Evolutionary conservation across 331 rosid species (phyloP), one percentile per base, ranked within the genome.

Genomic region (Erythrophleum ivorense): DNA sequence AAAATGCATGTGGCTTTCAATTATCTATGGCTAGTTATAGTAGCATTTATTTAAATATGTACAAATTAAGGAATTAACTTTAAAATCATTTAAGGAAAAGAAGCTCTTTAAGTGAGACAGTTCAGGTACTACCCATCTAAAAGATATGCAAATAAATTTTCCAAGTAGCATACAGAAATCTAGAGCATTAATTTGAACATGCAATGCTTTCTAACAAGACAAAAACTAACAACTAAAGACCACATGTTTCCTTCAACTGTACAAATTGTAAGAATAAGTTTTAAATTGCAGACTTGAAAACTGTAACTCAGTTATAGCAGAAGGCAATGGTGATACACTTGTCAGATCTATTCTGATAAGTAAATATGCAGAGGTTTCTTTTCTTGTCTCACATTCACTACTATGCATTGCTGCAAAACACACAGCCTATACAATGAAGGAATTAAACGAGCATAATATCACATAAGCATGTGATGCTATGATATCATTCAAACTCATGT

Each of bases 371-470:
- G 7, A 48, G 9, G 14, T 9, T 48, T 48, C 52, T 48, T 15
- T 53, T 53, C 55, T 16, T 15, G 21, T 7, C 58, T 3, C 58
- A 53, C 54, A 50, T 50, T 53, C 21, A 53, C 58, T 53, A 7
- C 18, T 53, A 53, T 16, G 1, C 11, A 34, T 65, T 13, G 24
- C 71, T 18, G 14, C 13, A 34, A 14, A 63, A 64, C 7, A 14
- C 21, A 73, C 12, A 52, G 29, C 34, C 34, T 41, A 74, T 81
- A 36, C 14, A 81, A 64, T 52, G 36, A 43, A 57, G 67, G 49
- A 69, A 46, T 4, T 41, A 16, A 50, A 31, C 6, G 11, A 13
- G 9, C 14, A 15, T 62, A 46, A 46, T 46, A 72, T 72, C 36
- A 13, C 34, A 29, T 29, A 10, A 6, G 48, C 21, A 65, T 15